These are phyloP conservation scores for Pythium angustatum DNA, from an alignment of 352 stramenopile species.

Conservation along the genomic window DNA sequence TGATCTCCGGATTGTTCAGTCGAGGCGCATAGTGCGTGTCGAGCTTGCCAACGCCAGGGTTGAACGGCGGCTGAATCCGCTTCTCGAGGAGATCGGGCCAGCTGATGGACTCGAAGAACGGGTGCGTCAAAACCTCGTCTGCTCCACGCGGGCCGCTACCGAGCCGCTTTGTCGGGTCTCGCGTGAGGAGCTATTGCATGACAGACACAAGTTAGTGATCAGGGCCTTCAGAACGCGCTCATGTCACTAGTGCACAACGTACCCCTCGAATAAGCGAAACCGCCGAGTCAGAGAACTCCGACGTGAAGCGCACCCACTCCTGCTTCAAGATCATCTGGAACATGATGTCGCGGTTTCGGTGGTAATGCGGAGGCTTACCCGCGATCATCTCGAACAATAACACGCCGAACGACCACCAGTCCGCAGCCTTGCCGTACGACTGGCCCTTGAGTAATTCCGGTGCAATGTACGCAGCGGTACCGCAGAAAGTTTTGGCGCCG, in stretches of 20 bases:
- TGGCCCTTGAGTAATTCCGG: slow-evolving; percentile 90
- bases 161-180: slow-evolving; percentile 94
- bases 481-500: slow-evolving; percentile 92
- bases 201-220: slow-evolving; percentile 25
- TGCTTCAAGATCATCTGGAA: slow-evolving; percentile 92
- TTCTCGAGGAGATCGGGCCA: slow-evolving; percentile 88
- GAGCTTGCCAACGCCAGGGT: slow-evolving; percentile 86
- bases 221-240: too few species aligned
- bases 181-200: slow-evolving; percentile 89
- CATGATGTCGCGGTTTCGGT: slow-evolving; percentile 91
- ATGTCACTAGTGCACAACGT: too few species aligned
- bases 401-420: slow-evolving; percentile 96
- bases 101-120: slow-evolving; percentile 92
- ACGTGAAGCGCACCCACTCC: slow-evolving; percentile 95
- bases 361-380: slow-evolving; percentile 90
- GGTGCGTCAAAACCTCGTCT: slow-evolving; percentile 89
- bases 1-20: slow-evolving; percentile 90
- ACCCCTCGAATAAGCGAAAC: slow-evolving; percentile 93
- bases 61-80: slow-evolving; percentile 82
- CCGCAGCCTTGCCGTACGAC: slow-evolving; percentile 89
- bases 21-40: slow-evolving; percentile 86
- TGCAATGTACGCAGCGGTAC: slow-evolving; percentile 93
- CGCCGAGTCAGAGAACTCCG: slow-evolving; percentile 89
- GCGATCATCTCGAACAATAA: slow-evolving; percentile 97
- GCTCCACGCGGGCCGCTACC: slow-evolving; percentile 90